A percentile compares a stretch with the other conserved stretches of the same genome.
Evolutionary conservation across 371 early-diverging fungal species (phyloP).

Genomic region (Mucor lusitanicus): DNA sequence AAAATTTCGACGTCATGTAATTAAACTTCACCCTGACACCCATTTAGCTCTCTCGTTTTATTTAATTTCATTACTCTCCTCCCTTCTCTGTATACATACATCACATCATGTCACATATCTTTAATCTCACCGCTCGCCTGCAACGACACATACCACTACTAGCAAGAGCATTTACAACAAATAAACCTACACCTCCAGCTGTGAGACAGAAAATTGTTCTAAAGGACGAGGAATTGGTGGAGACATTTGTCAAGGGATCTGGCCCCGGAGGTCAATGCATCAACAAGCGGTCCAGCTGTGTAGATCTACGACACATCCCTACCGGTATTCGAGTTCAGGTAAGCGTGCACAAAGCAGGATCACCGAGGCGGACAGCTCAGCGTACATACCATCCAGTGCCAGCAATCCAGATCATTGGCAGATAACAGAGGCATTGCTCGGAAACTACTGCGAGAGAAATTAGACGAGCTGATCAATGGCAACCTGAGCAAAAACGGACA

Average conservation of each 20-base stretch:
- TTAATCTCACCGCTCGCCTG: neutral
- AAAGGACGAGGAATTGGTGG: conserved; percentile 77
- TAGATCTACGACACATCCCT: conserved; percentile 83
- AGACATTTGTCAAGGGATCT: conserved; percentile 86
- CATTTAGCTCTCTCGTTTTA: neutral
- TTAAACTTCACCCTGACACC: neutral
- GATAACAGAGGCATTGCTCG: conserved; percentile 79
- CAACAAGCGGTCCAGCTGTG: conserved; percentile 86
- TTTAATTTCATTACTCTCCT: neutral
- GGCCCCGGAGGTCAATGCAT: conserved; percentile 95
- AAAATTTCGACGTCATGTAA: neutral
- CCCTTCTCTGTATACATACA: neutral
- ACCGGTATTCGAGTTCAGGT: conserved; percentile 79
- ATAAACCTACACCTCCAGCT: neutral
- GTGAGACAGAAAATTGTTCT: conserved; percentile 60
- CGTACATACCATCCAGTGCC: conserved; percentile 54
- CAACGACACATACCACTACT: neutral
- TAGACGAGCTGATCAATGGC: conserved; percentile 75
- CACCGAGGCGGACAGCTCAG: neutral
- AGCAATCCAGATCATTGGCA: conserved; percentile 76
- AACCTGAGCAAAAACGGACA: conserved; percentile 63
- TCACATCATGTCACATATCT: neutral
- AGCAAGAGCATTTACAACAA: neutral
- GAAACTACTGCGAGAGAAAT: conserved; percentile 64
- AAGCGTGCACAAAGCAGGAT: conserved; percentile 3